phyloP scores from a whole-genome alignment of 2,329 filamentous ascomycete genomes.

The Endothia cerciana region DNA sequence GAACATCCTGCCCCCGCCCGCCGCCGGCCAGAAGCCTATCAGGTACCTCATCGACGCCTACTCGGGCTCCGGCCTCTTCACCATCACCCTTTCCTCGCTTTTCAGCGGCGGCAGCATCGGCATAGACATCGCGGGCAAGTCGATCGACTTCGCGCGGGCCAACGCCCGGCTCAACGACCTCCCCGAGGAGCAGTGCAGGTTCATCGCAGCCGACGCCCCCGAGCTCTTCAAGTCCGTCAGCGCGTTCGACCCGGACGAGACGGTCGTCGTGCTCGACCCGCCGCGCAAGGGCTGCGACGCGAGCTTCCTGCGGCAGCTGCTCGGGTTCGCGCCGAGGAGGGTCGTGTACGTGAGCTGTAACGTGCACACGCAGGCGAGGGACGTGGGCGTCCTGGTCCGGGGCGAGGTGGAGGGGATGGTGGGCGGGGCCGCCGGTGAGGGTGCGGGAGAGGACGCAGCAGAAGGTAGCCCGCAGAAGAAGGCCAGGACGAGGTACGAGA shows the following conservation, averaged over 20 bases:
- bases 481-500: slow-evolving; percentile 66
- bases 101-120: slow-evolving; percentile 83
- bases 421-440: slow-evolving; percentile 35
- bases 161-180: slow-evolving; percentile 83
- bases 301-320: slow-evolving; percentile 79
- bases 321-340: slow-evolving; percentile 75
- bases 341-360: slow-evolving; percentile 97
- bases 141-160: slow-evolving; percentile 75
- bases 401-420: slow-evolving; percentile 52
- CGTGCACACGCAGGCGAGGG: slow-evolving; percentile 94
- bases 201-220: slow-evolving; percentile 87
- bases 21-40: slow-evolving; percentile 51
- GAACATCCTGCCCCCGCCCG: slow-evolving; percentile 65
- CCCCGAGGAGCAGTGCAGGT: slow-evolving; percentile 66
- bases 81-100: slow-evolving; percentile 83
- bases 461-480: slow-evolving; percentile 37
- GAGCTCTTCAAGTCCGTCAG: slow-evolving; percentile 77
- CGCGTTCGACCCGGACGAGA: slow-evolving; percentile 74
- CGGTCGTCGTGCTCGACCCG: slow-evolving; percentile 94
- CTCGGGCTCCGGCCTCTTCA: slow-evolving; percentile 96
- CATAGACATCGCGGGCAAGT: slow-evolving; percentile 83
- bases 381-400: slow-evolving; percentile 84
- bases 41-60: slow-evolving; percentile 96
- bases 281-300: slow-evolving; percentile 93
- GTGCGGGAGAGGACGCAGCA: slow-evolving; percentile 28